Evolutionary conservation across 176 grass and related monocot genomes (phyloP), one percentile per base, ranked within the genome.

Genomic region (Otatea glauca): DNA sequence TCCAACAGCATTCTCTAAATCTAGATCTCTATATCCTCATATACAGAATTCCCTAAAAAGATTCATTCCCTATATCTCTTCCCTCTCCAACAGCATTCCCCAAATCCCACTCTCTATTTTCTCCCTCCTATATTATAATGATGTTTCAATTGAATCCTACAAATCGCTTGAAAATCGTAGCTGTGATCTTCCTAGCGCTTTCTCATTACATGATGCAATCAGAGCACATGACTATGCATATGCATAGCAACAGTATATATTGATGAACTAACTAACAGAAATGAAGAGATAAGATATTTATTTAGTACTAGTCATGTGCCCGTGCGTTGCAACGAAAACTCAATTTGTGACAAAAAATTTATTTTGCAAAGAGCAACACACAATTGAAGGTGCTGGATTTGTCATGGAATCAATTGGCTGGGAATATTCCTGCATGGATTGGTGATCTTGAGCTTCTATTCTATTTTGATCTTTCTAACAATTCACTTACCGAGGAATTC

Each of bases 391-490:
- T 98, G 25, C 74, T 98, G 65, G 96, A 98, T 86, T 82, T 98
- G 70, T 98, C 96, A 65, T 98, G 96, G 96, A 98, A 98, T 88
- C 80, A 84, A 23, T 78, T 98, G 77, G 54, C 37, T 3, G 96
- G 93, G 74, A 82, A 76, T 61, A 95, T 98, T 48, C 96, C 96
- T 81, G 39, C 89, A 50, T 95, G 96, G 93, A 88, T 98, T 58
- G 93, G 96, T 59, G 62, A 92, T 65, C 83, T 94, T 13, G 86
- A 98, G 45, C 70, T 72, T 80, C 74, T 98, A n/a, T 98, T 98
- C 65, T 98, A 98, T 88, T 63, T 98, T 86, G 96, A 98, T 94
- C 77, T 98, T 62, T 98, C 96, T 23, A 98, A 98, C 82, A 98
- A 98, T 82, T 91, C 96, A 27, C 83, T 98, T 24, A 89, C 86